These are phyloP conservation scores for Neurospora pannonica DNA, from an alignment of 495 filamentous ascomycete species.

Conservation along the genomic window DNA sequence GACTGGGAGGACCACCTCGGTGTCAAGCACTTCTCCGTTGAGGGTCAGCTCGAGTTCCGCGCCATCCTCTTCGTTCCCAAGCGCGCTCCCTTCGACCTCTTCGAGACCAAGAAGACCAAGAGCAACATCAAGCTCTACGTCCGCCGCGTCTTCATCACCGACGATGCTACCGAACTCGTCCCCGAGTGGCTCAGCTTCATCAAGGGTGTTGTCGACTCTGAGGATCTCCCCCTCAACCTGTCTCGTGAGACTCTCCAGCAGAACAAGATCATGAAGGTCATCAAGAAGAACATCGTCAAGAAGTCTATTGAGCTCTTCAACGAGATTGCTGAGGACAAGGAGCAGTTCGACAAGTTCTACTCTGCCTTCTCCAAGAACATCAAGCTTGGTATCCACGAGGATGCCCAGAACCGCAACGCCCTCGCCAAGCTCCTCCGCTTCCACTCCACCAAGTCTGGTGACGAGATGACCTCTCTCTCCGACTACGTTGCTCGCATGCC, in stretches of 20 bases:
- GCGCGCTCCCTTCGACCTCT: slow-evolving; percentile 98
- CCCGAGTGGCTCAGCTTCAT: slow-evolving; percentile 98
- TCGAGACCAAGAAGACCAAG: slow-evolving; percentile 99
- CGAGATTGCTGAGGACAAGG: slow-evolving; percentile 97
- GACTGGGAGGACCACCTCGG: slow-evolving; percentile 99
- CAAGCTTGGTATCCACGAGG: slow-evolving; percentile 99
- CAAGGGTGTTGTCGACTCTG: slow-evolving; percentile 99
- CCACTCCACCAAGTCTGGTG: slow-evolving; percentile 96
- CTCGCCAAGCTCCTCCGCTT: slow-evolving; percentile 98
- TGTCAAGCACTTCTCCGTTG: slow-evolving; percentile 99
- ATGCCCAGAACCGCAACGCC: slow-evolving; percentile 86
- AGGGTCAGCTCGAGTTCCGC: slow-evolving; percentile 99
- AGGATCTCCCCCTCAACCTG: slow-evolving; percentile 97
- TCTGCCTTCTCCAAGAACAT: slow-evolving; percentile 99
- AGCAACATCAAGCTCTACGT: slow-evolving; percentile 99
- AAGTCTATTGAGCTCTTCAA: slow-evolving; percentile 98
- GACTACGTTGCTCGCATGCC: slow-evolving; percentile 99
- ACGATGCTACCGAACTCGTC: slow-evolving; percentile 97
- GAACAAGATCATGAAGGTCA: slow-evolving; percentile 99
- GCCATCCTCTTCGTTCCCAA: slow-evolving; percentile 99
- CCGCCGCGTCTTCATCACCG: slow-evolving; percentile 99
- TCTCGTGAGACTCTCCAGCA: slow-evolving; percentile 99
- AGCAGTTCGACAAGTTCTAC: slow-evolving; percentile 99
- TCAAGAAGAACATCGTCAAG: slow-evolving; percentile 99
- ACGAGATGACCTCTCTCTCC: slow-evolving; percentile 84